A percentile compares a stretch with the other conserved stretches of the same genome.
Conservation (phyloP, 2,329 filamentous ascomycete species). For the Aspergillus unguis region DNA sequence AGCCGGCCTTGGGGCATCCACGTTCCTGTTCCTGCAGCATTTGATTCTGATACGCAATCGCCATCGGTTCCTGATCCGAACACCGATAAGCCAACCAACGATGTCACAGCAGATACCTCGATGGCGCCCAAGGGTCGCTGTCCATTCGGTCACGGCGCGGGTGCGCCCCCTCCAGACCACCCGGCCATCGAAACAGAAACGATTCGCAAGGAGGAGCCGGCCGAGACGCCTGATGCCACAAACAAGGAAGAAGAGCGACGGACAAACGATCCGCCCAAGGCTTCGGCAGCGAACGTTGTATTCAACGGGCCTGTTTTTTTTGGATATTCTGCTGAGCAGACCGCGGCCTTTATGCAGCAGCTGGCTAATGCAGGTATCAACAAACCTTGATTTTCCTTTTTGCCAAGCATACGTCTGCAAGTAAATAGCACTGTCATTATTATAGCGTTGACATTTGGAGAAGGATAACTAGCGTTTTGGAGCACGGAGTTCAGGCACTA, state of each 20-base stretch:
- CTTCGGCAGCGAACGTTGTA: conserved; percentile 63
- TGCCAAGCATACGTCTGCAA: background rate
- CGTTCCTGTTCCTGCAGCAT: conserved; percentile 57
- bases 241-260: conserved; percentile 5
- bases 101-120: conserved; percentile 5
- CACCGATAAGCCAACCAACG: conserved; percentile 18
- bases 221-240: conserved; percentile 6
- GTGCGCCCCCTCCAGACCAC: conserved; percentile 17
- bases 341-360: conserved; percentile 69
- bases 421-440: background rate
- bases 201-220: conserved; percentile 14
- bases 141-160: conserved; percentile 32
- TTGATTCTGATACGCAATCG: conserved; percentile 26
- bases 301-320: conserved; percentile 95
- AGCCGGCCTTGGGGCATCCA: conserved; percentile 90
- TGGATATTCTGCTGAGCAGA: conserved; percentile 80
- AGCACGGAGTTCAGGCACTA: conserved; percentile 1
- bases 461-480: background rate
- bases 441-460: background rate
- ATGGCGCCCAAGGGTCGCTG: conserved; percentile 28
- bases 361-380: conserved; percentile 29
- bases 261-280: conserved; percentile 13
- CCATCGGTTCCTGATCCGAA: conserved; percentile 20
- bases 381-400: background rate
- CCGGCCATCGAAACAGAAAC: conserved; percentile 15